Conservation (phyloP, 805 yeast genomes). For the Scheffersomyces spartinae region DNA sequence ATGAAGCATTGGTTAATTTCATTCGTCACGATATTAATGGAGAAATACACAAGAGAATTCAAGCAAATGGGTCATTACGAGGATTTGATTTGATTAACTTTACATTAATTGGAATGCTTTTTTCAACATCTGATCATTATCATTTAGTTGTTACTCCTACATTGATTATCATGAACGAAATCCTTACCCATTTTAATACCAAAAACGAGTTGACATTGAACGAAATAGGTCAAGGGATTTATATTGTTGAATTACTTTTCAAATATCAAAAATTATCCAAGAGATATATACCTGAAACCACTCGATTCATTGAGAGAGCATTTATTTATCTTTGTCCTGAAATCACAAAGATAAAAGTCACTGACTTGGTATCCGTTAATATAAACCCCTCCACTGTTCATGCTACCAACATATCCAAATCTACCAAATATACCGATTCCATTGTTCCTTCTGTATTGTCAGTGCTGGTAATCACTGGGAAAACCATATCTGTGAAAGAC, state of each 20-base stretch:
- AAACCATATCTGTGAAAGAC: slow-evolving; percentile 8
- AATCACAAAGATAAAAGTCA: slow-evolving; percentile 18
- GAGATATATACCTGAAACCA: slow-evolving; percentile 73
- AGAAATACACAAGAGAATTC: slow-evolving; percentile 45
- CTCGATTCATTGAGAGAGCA: slow-evolving; percentile 43
- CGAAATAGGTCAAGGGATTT: slow-evolving; percentile 47
- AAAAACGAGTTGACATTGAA: slow-evolving; percentile 22
- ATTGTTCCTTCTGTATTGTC: no score
- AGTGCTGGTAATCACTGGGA: no score
- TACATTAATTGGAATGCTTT: slow-evolving; percentile 60
- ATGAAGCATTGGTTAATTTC: slow-evolving; percentile 52
- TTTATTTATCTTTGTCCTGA: slow-evolving; percentile 34
- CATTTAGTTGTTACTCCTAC: slow-evolving; percentile 87
- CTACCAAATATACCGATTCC: no score
- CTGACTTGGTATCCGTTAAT: slow-evolving; percentile 9
- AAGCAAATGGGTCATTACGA: slow-evolving; percentile 12
- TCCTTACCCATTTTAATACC: slow-evolving; percentile 38
- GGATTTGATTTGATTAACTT: slow-evolving; percentile 56
- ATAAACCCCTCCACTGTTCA: slow-evolving; percentile 9
- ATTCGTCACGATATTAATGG: slow-evolving; percentile 44
- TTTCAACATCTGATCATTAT: slow-evolving; percentile 92
- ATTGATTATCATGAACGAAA: slow-evolving; percentile 58
- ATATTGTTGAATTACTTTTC: slow-evolving; percentile 50
- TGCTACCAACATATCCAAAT: slow-evolving; percentile 6
- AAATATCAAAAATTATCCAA: slow-evolving; percentile 73